These are phyloP conservation scores for Aureobasidium melanogenum DNA, from an alignment of 2,329 filamentous ascomycete species.

Conservation along the genomic window DNA sequence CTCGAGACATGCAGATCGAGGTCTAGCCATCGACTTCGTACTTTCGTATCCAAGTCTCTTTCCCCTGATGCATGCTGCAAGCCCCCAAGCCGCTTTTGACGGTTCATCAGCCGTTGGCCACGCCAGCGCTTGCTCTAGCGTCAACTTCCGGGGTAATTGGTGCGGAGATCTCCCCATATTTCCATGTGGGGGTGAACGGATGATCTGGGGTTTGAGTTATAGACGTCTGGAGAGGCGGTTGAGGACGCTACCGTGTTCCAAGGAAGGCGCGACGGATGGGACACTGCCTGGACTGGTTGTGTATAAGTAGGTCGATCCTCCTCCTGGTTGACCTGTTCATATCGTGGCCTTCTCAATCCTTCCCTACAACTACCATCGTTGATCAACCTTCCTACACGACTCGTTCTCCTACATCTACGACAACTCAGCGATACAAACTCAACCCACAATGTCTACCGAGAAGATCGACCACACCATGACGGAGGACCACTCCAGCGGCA, in stretches of 20 bases:
- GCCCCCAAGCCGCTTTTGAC: not conserved
- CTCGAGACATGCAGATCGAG: not conserved
- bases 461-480: conserved; percentile 8
- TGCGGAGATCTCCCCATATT: not conserved
- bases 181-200: not conserved
- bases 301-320: conserved; percentile 5
- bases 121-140: not conserved
- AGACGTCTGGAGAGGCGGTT: not conserved
- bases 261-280: not conserved
- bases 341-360: not conserved
- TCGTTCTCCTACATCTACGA: not conserved
- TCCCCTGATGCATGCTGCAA: conserved; percentile 2
- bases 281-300: not conserved
- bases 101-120: not conserved
- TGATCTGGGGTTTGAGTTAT: conserved; percentile 1
- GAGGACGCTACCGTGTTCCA: not conserved
- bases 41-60: not conserved
- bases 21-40: not conserved
- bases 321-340: not conserved
- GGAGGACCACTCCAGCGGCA: not conserved
- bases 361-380: not conserved
- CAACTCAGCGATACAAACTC: not conserved
- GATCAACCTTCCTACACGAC: not conserved
- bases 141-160: not conserved
- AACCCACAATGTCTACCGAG: not conserved